A percentile compares a stretch with the other conserved stretches of the same genome.
These are phyloP conservation scores for Naganishia antarctica DNA, from an alignment of 768 basidiomycete genomes.

Conservation along the genomic window DNA sequence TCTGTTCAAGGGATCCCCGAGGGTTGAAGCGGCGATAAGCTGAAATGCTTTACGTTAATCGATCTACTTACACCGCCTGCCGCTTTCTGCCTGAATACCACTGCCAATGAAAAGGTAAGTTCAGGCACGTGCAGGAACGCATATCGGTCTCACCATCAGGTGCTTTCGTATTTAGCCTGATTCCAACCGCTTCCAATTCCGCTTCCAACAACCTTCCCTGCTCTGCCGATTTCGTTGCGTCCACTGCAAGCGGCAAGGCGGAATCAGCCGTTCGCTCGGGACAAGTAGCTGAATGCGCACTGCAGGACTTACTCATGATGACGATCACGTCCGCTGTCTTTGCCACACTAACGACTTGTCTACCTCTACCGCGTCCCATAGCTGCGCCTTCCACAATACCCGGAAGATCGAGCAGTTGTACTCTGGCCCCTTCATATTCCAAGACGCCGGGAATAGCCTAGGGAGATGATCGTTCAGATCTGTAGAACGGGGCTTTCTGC, in stretches of 20 bases:
- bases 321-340: slow-evolving; percentile 91
- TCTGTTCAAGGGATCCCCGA: background rate
- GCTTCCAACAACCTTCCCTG: slow-evolving; percentile 81
- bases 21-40: too few relatives aligned
- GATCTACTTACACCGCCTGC: slow-evolving; percentile 72
- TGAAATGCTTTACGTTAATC: too few relatives aligned
- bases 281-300: too few relatives aligned
- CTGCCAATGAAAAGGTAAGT: slow-evolving; percentile 37
- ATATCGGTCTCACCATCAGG: slow-evolving; percentile 59
- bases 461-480: background rate
- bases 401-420: slow-evolving; percentile 90
- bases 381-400: slow-evolving; percentile 69
- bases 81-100: slow-evolving; percentile 88
- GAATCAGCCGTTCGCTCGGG: too few relatives aligned
- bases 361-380: slow-evolving; percentile 75
- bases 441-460: slow-evolving; percentile 92
- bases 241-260: slow-evolving; percentile 42
- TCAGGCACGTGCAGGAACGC: background rate
- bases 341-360: slow-evolving; percentile 88
- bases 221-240: slow-evolving; percentile 59
- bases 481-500: background rate
- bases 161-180: slow-evolving; percentile 79
- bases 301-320: slow-evolving; percentile 48
- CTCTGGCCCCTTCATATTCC: slow-evolving; percentile 87
- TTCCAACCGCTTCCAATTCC: slow-evolving; percentile 94